Evolutionary conservation across 345 rosid genomes (phyloP).

Genomic region (Hibiscus tridactylites): DNA sequence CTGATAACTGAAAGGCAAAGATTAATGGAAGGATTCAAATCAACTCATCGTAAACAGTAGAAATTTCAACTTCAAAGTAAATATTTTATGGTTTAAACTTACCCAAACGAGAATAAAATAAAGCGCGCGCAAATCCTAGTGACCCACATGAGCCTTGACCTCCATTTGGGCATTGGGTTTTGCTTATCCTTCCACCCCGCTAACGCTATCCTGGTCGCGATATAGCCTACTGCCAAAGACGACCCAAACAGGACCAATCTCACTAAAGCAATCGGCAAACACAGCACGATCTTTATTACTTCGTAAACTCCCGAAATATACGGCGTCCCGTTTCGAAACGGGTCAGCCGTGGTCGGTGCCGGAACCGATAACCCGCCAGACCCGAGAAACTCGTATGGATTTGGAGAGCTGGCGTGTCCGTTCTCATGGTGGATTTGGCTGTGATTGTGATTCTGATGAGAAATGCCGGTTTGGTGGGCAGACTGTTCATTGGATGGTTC

Average conservation of each 20-base stretch:
- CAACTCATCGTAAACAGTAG: neutral
- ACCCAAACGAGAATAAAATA: constrained; percentile 95
- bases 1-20: constrained; percentile 57
- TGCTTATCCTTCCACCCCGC: constrained; percentile 78
- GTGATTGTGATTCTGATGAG: neutral
- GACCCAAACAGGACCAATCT: constrained; percentile 60
- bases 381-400: constrained; percentile 59
- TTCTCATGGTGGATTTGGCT: neutral
- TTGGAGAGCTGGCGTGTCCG: neutral
- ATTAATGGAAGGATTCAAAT: neutral
- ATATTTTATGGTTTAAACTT: neutral
- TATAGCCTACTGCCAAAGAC: constrained; percentile 53
- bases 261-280: constrained; percentile 56
- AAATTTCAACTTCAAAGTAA: neutral
- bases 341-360: constrained; percentile 47
- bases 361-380: constrained; percentile 41
- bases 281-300: constrained; percentile 51
- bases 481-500: neutral
- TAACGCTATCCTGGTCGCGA: constrained; percentile 67
- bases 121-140: constrained; percentile 66
- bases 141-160: constrained; percentile 84
- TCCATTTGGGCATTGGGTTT: constrained; percentile 89
- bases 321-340: constrained; percentile 63
- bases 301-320: constrained; percentile 58
- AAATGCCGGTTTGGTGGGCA: neutral